A percentile compares a stretch with the other conserved stretches of the same genome.
These are phyloP conservation scores for Schrenkiella parvula DNA, from an alignment of 345 rosid genomes.

Conservation along the genomic window DNA sequence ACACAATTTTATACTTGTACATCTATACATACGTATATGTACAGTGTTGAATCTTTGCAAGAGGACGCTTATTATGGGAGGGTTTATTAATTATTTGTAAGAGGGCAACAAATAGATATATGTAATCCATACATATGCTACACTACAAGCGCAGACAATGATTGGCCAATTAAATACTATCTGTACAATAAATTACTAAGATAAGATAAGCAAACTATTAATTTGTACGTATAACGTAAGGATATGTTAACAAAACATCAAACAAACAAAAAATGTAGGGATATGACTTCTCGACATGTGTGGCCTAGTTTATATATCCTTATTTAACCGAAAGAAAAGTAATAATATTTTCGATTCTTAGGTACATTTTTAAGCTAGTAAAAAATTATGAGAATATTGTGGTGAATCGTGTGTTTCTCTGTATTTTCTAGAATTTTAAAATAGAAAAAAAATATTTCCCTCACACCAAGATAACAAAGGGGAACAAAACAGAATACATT, in stretches of 20 bases:
- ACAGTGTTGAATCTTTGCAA: background rate
- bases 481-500: too few species aligned
- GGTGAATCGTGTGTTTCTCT: too few species aligned
- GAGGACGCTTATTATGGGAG: constrained; percentile 8
- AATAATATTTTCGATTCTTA: too few species aligned
- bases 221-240: background rate
- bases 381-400: too few species aligned
- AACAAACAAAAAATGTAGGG: background rate
- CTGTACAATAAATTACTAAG: background rate
- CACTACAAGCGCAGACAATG: constrained; percentile 19
- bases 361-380: background rate
- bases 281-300: background rate
- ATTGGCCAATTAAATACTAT: constrained; percentile 13
- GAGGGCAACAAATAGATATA: constrained; percentile 13
- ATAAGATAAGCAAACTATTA: background rate
- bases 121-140: constrained; percentile 21
- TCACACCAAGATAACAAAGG: too few species aligned
- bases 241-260: background rate
- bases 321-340: background rate
- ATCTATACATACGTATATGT: background rate
- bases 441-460: too few species aligned
- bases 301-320: background rate
- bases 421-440: too few species aligned
- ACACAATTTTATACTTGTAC: background rate
- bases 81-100: background rate